Conservation (phyloP, 495 filamentous ascomycete genomes). For the Podospora bellae-mahoneyi region DNA sequence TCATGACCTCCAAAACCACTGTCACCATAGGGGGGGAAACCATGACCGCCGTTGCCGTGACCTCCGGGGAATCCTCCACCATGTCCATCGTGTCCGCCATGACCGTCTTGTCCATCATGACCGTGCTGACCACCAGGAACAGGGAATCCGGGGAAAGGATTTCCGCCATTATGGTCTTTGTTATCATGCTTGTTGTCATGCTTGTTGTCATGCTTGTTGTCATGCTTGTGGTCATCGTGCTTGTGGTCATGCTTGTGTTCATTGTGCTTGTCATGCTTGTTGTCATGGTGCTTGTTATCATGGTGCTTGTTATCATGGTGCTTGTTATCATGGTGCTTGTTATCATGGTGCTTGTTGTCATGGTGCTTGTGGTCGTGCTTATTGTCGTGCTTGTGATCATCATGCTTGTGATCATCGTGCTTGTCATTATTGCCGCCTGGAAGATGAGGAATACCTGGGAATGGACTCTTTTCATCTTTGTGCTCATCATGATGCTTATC, state of each 20-base stretch:
- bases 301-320: no score
- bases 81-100: background rate
- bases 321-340: no score
- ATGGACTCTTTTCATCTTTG: constrained; percentile 5
- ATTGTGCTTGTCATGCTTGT: constrained; percentile 5
- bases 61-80: background rate
- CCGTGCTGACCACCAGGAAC: constrained; percentile 1
- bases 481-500: constrained; percentile 14
- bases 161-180: constrained; percentile 8
- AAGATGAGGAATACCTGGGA: no score
- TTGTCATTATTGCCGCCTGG: background rate
- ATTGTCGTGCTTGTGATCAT: constrained; percentile 8
- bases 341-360: background rate
- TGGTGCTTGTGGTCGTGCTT: constrained; percentile 11
- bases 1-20: background rate
- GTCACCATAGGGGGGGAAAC: background rate
- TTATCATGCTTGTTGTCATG: constrained; percentile 9
- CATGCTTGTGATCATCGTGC: background rate
- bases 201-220: constrained; percentile 10
- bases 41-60: constrained; percentile 6
- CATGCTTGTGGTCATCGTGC: constrained; percentile 9
- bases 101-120: constrained; percentile 4
- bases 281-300: no score
- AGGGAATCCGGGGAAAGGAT: background rate
- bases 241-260: background rate